Percentiles rank a stretch among this genome's conserved stretches.
Conservation (phyloP, 2,329 filamentous ascomycete genomes). For the Orbilia blumenaviensis region DNA sequence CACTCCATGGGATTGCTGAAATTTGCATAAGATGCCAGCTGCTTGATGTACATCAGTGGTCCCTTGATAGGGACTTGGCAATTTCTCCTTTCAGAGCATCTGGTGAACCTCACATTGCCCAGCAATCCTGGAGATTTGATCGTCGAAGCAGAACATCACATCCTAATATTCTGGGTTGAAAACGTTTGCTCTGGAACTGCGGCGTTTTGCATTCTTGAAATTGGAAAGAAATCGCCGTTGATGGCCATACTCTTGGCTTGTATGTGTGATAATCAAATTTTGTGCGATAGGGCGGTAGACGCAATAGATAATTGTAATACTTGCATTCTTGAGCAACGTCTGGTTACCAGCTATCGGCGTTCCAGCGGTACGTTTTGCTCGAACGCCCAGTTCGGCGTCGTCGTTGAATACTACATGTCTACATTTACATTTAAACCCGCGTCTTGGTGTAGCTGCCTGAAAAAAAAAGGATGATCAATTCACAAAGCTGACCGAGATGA, state of each 20-base stretch:
- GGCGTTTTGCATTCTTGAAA: conserved; percentile 27
- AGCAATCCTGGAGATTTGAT: conserved; percentile 42
- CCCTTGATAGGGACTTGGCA: conserved; percentile 25
- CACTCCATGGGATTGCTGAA: conserved; percentile 14
- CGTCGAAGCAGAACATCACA: conserved; percentile 27
- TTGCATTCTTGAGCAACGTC: conserved; percentile 15
- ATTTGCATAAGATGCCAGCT: conserved; percentile 36
- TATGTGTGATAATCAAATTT: not conserved
- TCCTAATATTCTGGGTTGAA: not conserved
- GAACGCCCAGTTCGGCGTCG: not conserved
- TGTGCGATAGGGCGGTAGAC: not conserved
- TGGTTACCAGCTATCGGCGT: conserved; percentile 10
- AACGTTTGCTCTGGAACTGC: conserved; percentile 31
- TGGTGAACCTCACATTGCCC: conserved; percentile 32
- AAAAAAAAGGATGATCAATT: not conserved
- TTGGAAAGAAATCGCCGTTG: conserved; percentile 27
- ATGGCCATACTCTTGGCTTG: conserved; percentile 24
- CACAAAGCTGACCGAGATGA: conserved; percentile 2
- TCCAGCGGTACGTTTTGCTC: conserved; percentile 3
- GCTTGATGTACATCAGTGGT: conserved; percentile 37
- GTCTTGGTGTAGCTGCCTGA: conserved; percentile 14
- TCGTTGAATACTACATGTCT: not conserved
- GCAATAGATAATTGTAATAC: conserved; percentile 15
- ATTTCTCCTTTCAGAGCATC: conserved; percentile 43
- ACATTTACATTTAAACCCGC: not conserved